These are phyloP conservation scores for Aspergillus terreus DNA, from an alignment of 2,329 filamentous ascomycete species.

Conservation along the genomic window DNA sequence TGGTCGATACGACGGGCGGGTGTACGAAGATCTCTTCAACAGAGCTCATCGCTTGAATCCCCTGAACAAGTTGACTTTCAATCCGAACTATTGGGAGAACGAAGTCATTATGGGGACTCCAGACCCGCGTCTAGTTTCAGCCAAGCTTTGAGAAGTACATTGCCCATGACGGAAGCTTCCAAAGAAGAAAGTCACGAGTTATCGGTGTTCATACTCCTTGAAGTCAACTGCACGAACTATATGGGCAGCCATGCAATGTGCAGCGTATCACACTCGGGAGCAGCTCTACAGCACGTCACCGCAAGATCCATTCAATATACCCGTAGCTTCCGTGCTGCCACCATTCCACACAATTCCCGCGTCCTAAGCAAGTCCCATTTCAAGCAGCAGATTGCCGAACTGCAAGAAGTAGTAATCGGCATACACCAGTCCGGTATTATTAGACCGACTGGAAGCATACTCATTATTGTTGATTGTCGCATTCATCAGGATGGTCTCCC, in stretches of 20 bases:
- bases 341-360: neutral
- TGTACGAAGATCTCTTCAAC: constrained; percentile 53
- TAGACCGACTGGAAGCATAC: constrained; percentile 25
- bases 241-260: too few relatives aligned
- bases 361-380: constrained; percentile 16
- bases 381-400: constrained; percentile 40
- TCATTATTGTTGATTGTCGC: constrained; percentile 40
- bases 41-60: constrained; percentile 51
- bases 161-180: too few relatives aligned
- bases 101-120: constrained; percentile 5
- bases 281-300: too few relatives aligned
- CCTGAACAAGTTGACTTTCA: constrained; percentile 49
- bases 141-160: neutral
- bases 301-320: too few relatives aligned
- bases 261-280: too few relatives aligned
- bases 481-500: constrained; percentile 32
- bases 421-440: constrained; percentile 42
- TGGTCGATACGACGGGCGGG: constrained; percentile 49
- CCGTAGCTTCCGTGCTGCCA: too few relatives aligned
- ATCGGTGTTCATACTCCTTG: too few relatives aligned
- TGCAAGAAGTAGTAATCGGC: constrained; percentile 42
- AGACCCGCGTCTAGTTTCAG: neutral
- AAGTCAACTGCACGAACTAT: too few relatives aligned
- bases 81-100: constrained; percentile 29
- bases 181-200: too few relatives aligned